Base-by-base conservation (phyloP, 108 stramenopile species). In the Nitzschia palea region DNA sequence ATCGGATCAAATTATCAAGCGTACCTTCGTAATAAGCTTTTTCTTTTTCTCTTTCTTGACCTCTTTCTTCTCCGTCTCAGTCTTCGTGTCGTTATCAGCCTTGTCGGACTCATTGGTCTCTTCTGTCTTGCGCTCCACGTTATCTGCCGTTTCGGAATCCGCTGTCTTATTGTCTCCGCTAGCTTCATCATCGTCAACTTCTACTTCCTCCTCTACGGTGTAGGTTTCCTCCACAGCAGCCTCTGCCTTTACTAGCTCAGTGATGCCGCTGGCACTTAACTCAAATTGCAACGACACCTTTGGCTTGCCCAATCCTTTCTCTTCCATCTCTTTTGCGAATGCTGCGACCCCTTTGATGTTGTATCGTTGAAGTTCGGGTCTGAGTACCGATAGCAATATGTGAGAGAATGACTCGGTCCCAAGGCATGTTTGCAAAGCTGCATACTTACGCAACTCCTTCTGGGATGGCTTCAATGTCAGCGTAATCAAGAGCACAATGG, bases 271-370 rank as follows among this genome's bases (percentile, higher is more conserved):
- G 6, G 77, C 57, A 54, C 86, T 92, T 53, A 98, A 70, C 58
- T 93, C 88, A 78, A 99, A 98, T 68, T 95, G 90, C 55, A 99
- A 70, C 2, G 96, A 85, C 6, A 99, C 90, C 88, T 99, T 99
- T 30, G 99, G 99, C 15, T 78, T 80, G 20, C 90, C 95, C 36
- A 90, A 69, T 17, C 84, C 86, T 80, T 97, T 94, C 55, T 87
- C 95, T 50, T 83, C 82, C 95, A 95, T 95, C 59, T 98, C 91
- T 68, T 81, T 89, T 26, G 97, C 95, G 66, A 98, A 98, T 1
- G 80, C 89, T 6, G 79, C 82, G 20, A 99, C 78, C 37, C 99
- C 99, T 9, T 88, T 74, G 47, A 99, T 80, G 65, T 95, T 89
- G 86, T 97, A 99, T 29, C 81, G 81, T 55, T 73, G 65, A 32